Evolutionary conservation across 2,329 filamentous ascomycete species (phyloP).

Genomic region (Apiospora phragmitis): DNA sequence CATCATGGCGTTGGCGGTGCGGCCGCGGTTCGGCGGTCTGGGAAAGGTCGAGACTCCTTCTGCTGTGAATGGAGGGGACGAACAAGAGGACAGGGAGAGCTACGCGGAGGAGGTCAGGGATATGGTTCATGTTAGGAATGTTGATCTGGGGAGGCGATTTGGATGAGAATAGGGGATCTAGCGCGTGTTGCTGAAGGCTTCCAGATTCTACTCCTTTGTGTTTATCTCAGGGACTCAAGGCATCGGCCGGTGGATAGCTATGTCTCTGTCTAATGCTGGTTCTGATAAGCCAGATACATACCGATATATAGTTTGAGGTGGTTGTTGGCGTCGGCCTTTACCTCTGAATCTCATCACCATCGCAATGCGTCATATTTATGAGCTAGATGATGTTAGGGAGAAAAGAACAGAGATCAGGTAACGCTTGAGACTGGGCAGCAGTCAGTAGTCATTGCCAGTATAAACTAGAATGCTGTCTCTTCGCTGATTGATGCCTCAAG

Average conservation of each 20-base stretch:
- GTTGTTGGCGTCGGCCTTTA: not conserved
- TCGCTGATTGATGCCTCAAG: not conserved
- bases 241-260: no score
- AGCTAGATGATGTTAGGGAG: no score
- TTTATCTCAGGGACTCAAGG: no score
- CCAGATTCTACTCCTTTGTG: no score
- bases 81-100: constrained; percentile 23
- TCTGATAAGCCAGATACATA: no score
- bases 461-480: not conserved
- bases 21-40: constrained; percentile 61
- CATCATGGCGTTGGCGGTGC: constrained; percentile 67
- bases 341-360: no score
- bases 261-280: no score
- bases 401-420: not conserved
- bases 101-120: constrained; percentile 25
- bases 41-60: not conserved
- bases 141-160: constrained; percentile 13
- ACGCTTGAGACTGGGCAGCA: not conserved
- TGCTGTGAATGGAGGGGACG: not conserved
- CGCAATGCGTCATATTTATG: not conserved
- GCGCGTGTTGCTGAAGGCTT: no score
- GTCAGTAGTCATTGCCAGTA: not conserved
- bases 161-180: not conserved
- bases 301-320: no score
- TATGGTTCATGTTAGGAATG: constrained; percentile 14